These are phyloP conservation scores for Luzula sylvatica DNA, from an alignment of 176 grass and related monocot genomes.

Conservation along the genomic window DNA sequence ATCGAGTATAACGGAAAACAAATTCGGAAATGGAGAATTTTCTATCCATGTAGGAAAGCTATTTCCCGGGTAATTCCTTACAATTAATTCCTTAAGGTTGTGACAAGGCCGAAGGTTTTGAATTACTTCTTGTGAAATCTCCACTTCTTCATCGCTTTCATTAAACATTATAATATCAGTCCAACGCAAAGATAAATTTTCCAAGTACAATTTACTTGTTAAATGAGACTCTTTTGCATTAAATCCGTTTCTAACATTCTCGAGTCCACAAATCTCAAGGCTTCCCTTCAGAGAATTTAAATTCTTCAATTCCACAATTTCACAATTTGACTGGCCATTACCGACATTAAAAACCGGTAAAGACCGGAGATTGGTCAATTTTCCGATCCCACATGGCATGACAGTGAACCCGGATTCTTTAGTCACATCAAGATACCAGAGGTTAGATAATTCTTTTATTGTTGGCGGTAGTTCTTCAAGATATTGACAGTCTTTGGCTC, in stretches of 20 bases:
- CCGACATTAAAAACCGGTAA: constrained; percentile 27
- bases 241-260: constrained; percentile 11
- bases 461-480: constrained; percentile 18
- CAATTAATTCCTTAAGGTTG: constrained; percentile 23
- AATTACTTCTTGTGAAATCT: constrained; percentile 19
- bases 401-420: neutral
- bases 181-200: constrained; percentile 9
- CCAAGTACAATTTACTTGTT: constrained; percentile 9
- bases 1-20: constrained; percentile 18
- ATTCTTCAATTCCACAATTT: constrained; percentile 18
- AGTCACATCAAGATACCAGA: constrained; percentile 22
- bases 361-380: constrained; percentile 14
- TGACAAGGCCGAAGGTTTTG: constrained; percentile 20
- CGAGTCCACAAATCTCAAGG: constrained; percentile 20
- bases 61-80: constrained; percentile 22
- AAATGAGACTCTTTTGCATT: constrained; percentile 19
- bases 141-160: neutral
- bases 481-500: constrained; percentile 18
- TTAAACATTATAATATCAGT: constrained; percentile 16
- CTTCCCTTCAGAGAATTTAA: constrained; percentile 16
- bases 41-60: constrained; percentile 23
- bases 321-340: constrained; percentile 9
- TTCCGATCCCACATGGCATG: constrained; percentile 27
- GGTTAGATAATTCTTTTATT: constrained; percentile 21
- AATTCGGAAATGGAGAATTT: neutral